A percentile compares a stretch with the other conserved stretches of the same genome.
phyloP scores from a whole-genome alignment of 78 protist genomes.

The Dictyostelium purpureum region DNA sequence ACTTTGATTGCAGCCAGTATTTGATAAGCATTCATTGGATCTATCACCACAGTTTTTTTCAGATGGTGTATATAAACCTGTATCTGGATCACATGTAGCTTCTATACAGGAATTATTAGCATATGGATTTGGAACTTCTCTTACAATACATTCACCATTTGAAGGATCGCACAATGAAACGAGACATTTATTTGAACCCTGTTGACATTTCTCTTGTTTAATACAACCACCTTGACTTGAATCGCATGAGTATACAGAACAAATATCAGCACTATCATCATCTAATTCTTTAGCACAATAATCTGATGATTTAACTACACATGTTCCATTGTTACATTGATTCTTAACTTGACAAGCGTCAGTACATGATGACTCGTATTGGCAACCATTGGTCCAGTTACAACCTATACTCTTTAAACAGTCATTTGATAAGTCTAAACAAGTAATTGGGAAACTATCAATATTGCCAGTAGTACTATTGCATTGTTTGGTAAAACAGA shows the following conservation, averaged over 20 bases:
- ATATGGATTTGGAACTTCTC: too few relatives aligned
- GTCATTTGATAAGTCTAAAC: neutral
- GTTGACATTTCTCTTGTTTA: too few relatives aligned
- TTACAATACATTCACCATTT: too few relatives aligned
- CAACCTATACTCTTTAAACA: neutral
- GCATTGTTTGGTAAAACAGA: too few relatives aligned
- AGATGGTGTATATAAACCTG: neutral
- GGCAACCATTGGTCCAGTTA: neutral
- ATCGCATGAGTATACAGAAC: conserved; percentile 18
- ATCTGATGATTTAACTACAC: neutral
- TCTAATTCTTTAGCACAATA: neutral
- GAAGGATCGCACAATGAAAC: too few relatives aligned
- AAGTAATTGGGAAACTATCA: too few relatives aligned
- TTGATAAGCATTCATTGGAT: neutral
- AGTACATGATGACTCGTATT: neutral
- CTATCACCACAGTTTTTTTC: neutral
- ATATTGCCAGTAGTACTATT: too few relatives aligned
- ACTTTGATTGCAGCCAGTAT: neutral
- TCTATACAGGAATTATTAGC: neutral
- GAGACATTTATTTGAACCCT: too few relatives aligned
- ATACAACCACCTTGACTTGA: conserved; percentile 18
- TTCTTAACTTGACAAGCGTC: neutral
- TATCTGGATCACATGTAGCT: neutral
- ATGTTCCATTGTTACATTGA: neutral
- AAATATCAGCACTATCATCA: conserved; percentile 21